Base-by-base conservation (phyloP, 768 basidiomycete genomes). In the Pleurotus eryngii region DNA sequence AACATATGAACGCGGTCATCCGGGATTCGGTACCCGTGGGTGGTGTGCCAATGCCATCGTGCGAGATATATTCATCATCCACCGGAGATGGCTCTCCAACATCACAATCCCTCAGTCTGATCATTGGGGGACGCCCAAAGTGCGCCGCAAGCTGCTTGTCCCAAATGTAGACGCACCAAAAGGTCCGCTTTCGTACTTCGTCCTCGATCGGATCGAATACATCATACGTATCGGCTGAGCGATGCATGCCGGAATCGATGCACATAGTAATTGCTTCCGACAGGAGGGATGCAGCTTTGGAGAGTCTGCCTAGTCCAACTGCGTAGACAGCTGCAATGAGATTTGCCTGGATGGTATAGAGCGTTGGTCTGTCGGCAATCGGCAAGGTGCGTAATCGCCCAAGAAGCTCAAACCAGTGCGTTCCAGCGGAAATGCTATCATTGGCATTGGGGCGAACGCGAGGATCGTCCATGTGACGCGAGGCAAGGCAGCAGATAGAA, bases 121-220 rank as follows among this genome's bases (percentile, higher is more conserved):
- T 80, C 78, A 95, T 82, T 2, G 93, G 85, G 30, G 94, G 94
- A 22, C 94, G 79, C 22, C 95, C 94, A 68, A 96, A 95, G 70
- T 92, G 89, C 57, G 90, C 89, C 9, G 85, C 78, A 5, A 94
- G 84, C 65, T 95, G 94, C 72, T 97, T 96, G 72, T 97, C 95
- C 95, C 95, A 96, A 49, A 92, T 81, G 72, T 96, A 97, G 24
- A 95, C 92, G 58, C 92, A 92, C 93, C 94, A 97, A 70, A 97
- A 97, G 0, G 95, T 96, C 63, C 94, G 86, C 71, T 95, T 96
- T 57, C 95, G 83, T 26, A 94, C 85, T 69, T 96, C 92, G 59
- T 90, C 89, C 69, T 95, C 94, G 61, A 95, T 87, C 7, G 89
- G 82, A 71, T 94, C 88, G 68, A 97, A 96, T 51, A 91, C 79